Base-by-base conservation (phyloP, 1,284 basidiomycete genomes). In the Lignosus rhinocerotis region DNA sequence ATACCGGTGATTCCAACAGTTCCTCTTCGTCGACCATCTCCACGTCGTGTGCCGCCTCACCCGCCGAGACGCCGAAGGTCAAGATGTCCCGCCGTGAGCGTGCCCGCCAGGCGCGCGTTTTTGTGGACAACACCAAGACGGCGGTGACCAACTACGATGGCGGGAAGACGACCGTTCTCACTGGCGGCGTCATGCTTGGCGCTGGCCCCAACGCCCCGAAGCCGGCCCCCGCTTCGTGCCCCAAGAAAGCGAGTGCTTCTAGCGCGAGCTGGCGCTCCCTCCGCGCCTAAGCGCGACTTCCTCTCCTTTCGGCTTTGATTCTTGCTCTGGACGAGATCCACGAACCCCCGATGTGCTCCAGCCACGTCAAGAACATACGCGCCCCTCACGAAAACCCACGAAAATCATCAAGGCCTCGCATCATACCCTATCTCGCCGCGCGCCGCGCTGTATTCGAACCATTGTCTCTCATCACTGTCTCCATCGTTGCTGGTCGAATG, bases 131-230 rank as follows among this genome's bases (percentile, higher is more conserved):
- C 25, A 74, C 83, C 67, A 92, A 86, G 78, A 89, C 74, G 45
- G 86, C 88, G 54, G 87, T 92, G 59, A 92, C 89, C 49, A 87
- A 87, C 68, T 92, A 92, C 69, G 89, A 92, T 65, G 90, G 89
- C 59, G 89, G 90, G 64, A 91, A 91, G 80, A 92, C 89, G 56
- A 91, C 89, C 41, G 90, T 92, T 51, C 81, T 92, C 62, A 90
- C 90, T 7, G 89, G 89, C 55, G 89, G 90, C 64, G 90, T 92
- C 64, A 92, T 92, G 89, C 87, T 92, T 62, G 88, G 88, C 53
- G 81, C 69, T 46, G 69, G 62, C 63, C 65, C 76, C 67, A 47
- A 49, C 33, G 51, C 75, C 62, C 53, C 73, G 51, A 74, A 74
- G 68, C 71, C 72, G 44, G 46, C 56, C 34, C 71, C 73, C 34